Percentiles rank a stretch among this genome's conserved stretches.
Evolutionary conservation across 805 yeast species (phyloP).

Genomic region (Metschnikowia kunwiensis): DNA sequence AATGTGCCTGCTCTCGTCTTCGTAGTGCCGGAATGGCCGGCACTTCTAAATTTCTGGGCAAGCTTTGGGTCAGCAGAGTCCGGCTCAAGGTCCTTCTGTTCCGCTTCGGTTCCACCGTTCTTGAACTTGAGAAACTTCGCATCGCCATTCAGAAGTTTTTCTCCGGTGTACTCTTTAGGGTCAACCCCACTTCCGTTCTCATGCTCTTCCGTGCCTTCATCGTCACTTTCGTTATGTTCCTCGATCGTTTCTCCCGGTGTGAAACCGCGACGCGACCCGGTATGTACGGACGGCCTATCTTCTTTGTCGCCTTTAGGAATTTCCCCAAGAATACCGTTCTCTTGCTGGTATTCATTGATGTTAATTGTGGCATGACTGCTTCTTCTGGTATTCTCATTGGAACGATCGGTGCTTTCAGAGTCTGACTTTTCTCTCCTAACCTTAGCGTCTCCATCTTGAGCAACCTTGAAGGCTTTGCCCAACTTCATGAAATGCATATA

Average conservation of each 20-base stretch:
- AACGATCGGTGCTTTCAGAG: conserved; percentile 16
- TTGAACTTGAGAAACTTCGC: not conserved
- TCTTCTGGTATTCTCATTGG: conserved; percentile 11
- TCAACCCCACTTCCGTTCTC: conserved; percentile 2
- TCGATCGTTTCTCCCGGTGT: conserved; percentile 6
- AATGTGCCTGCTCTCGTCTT: conserved; percentile 38
- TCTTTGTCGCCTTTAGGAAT: conserved; percentile 5
- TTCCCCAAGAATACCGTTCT: conserved; percentile 26
- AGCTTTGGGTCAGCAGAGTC: too few species aligned
- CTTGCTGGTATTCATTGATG: conserved; percentile 26
- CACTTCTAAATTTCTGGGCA: too few species aligned
- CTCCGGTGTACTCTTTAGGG: not conserved
- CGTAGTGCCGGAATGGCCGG: too few species aligned
- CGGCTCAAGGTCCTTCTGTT: too few species aligned
- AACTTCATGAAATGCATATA: conserved; percentile 69
- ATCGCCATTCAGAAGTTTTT: too few species aligned
- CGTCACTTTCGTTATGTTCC: conserved; percentile 18
- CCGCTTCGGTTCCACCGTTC: not conserved
- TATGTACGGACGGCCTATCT: not conserved
- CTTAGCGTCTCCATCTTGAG: conserved; percentile 37
- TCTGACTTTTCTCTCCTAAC: conserved; percentile 21
- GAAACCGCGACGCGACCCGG: conserved; percentile 7
- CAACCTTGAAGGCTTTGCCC: conserved; percentile 51
- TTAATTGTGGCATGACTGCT: conserved; percentile 27
- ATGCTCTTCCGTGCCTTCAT: conserved; percentile 5